These are phyloP conservation scores for Moricandia moricandioides DNA, from an alignment of 345 rosid genomes.

Conservation along the genomic window DNA sequence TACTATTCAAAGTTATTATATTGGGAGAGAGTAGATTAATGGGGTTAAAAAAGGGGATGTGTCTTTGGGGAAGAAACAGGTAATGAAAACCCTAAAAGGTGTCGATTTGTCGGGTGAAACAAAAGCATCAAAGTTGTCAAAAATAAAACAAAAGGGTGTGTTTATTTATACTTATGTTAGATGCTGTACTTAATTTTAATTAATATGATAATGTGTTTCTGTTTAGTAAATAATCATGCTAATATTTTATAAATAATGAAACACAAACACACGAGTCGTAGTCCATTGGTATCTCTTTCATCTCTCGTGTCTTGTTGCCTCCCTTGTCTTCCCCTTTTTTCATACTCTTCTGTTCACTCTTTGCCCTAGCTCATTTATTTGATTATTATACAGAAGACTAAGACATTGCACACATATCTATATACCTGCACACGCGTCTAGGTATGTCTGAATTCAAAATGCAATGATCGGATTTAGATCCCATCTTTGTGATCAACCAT, in stretches of 20 bases:
- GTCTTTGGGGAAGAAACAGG: conserved; percentile 42
- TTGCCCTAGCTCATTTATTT: conserved; percentile 32
- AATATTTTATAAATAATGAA: neutral
- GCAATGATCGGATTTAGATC: conserved; percentile 24
- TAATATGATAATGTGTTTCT: neutral
- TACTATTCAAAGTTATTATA: conserved; percentile 12
- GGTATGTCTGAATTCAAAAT: conserved; percentile 26
- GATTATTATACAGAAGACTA: neutral
- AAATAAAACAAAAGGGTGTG: conserved; percentile 40
- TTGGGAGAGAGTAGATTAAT: conserved; percentile 18
- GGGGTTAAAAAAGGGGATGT: conserved; percentile 29
- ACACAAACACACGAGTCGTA: conserved; percentile 25
- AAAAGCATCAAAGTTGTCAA: conserved; percentile 44
- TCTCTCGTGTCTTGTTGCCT: conserved; percentile 32
- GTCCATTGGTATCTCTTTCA: conserved; percentile 36
- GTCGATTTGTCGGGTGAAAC: conserved; percentile 44
- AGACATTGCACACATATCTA: conserved; percentile 26
- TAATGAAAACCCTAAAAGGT: conserved; percentile 44
- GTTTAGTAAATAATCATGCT: neutral
- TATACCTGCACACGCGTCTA: conserved; percentile 11
- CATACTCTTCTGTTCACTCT: conserved; percentile 33
- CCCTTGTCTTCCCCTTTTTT: conserved; percentile 23
- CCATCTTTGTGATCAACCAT: conserved; percentile 13
- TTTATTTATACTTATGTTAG: conserved; percentile 38
- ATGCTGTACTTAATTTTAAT: neutral